Percentiles rank a stretch among this genome's conserved stretches.
phyloP scores from a whole-genome alignment of 768 basidiomycete species.

The Cyclocybe cylindracea region DNA sequence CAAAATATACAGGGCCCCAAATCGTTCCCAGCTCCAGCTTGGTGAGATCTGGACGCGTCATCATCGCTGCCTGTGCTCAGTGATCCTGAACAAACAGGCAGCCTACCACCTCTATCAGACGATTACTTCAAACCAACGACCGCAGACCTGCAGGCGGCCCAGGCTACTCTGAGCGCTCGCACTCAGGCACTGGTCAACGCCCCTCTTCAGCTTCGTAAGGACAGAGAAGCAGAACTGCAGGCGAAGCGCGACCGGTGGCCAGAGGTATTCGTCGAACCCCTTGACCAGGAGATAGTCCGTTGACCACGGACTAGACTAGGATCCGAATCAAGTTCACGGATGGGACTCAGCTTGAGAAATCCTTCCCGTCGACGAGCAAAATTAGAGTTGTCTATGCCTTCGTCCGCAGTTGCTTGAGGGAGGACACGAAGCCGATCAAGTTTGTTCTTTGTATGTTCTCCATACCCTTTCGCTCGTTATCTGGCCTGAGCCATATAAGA shows the following conservation, averaged over 20 bases:
- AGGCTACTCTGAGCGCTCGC: slow-evolving; percentile 60
- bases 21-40: slow-evolving; percentile 11
- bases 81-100: slow-evolving; percentile 31
- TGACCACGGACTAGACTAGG: slow-evolving; percentile 55
- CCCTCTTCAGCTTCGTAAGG: slow-evolving; percentile 66
- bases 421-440: slow-evolving; percentile 77
- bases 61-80: slow-evolving; percentile 7
- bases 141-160: slow-evolving; percentile 70
- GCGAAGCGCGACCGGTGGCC: slow-evolving; percentile 72
- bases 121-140: slow-evolving; percentile 73
- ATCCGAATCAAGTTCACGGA: slow-evolving; percentile 84
- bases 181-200: slow-evolving; percentile 66
- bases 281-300: not conserved
- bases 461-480: not conserved
- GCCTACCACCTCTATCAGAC: slow-evolving; percentile 49
- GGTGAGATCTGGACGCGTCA: slow-evolving; percentile 12
- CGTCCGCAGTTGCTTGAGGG: slow-evolving; percentile 67
- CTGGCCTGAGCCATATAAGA: slow-evolving; percentile 40
- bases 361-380: slow-evolving; percentile 76
- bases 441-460: slow-evolving; percentile 76
- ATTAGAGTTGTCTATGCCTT: slow-evolving; percentile 86
- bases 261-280: slow-evolving; percentile 38
- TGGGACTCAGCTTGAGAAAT: slow-evolving; percentile 77
- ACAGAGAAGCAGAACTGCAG: slow-evolving; percentile 62
- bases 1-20: slow-evolving; percentile 29